Evolutionary conservation across 345 rosid genomes (phyloP).

Genomic region (Rhizophora mangle): DNA sequence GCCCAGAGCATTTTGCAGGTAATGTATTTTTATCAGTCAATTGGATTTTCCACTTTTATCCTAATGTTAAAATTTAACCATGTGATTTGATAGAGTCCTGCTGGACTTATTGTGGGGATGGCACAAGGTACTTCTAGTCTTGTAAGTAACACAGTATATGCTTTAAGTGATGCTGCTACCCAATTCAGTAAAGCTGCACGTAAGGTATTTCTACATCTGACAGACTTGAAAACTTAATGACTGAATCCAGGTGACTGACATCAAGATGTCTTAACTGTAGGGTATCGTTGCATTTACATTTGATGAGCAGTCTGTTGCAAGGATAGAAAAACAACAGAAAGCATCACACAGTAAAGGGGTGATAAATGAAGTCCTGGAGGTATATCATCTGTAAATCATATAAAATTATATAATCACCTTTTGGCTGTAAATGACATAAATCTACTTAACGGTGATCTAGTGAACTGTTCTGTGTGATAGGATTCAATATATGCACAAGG

Average conservation of each 20-base stretch:
- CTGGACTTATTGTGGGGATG: conserved; percentile 82
- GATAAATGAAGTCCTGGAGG: conserved; percentile 92
- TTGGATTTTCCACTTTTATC: conserved; percentile 7
- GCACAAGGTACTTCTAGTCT: conserved; percentile 94
- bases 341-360: conserved; percentile 88
- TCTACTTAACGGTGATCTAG: too few species aligned
- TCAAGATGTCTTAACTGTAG: conserved; percentile 35
- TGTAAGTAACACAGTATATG: conserved; percentile 83
- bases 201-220: conserved; percentile 52
- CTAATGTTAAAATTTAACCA: conserved; percentile 1
- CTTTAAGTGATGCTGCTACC: conserved; percentile 92
- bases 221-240: not conserved
- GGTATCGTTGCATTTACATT: conserved; percentile 93
- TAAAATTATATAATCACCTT: not conserved
- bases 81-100: conserved; percentile 63
- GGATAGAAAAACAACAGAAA: conserved; percentile 67
- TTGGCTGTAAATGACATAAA: too few species aligned
- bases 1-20: conserved; percentile 75
- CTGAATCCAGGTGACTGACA: not conserved
- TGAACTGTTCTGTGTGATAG: too few species aligned
- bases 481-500: too few species aligned
- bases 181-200: conserved; percentile 98
- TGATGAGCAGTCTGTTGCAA: conserved; percentile 81
- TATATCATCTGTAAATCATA: conserved; percentile 21
- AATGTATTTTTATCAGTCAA: conserved; percentile 5